Evolutionary conservation across 306 rosid species (phyloP).

Genomic region (Astragalus glycyphyllos): DNA sequence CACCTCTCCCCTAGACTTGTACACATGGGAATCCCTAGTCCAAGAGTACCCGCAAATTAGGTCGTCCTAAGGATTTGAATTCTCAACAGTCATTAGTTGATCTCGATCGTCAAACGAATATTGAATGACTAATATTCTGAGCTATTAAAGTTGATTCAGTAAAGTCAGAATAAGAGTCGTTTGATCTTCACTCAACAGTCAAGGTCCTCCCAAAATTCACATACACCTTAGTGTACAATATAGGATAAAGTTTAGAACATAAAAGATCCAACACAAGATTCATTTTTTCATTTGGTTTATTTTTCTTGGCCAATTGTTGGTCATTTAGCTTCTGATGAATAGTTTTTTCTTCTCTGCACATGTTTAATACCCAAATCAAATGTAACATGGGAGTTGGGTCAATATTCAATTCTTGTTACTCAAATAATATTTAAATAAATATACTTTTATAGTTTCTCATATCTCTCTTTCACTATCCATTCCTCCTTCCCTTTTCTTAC

Average conservation of each 20-base stretch:
- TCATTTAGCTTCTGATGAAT: slow-evolving; percentile 26
- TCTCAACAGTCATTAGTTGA: neutral
- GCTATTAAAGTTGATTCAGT: no score
- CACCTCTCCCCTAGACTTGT: slow-evolving; percentile 73
- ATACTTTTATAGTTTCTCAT: neutral
- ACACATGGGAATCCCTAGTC: slow-evolving; percentile 63
- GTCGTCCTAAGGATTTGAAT: neutral
- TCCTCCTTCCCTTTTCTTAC: neutral
- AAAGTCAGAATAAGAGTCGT: neutral
- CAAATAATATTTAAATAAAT: slow-evolving; percentile 23
- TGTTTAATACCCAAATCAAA: slow-evolving; percentile 37
- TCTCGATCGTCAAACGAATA: neutral
- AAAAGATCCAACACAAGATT: slow-evolving; percentile 41
- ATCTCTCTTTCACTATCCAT: neutral
- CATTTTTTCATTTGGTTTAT: slow-evolving; percentile 31
- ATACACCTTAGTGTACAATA: slow-evolving; percentile 14
- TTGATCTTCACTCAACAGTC: neutral
- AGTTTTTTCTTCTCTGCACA: slow-evolving; percentile 5
- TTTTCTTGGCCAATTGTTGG: slow-evolving; percentile 41
- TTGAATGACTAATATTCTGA: neutral
- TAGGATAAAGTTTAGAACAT: slow-evolving; percentile 25
- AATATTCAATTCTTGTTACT: slow-evolving; percentile 38
- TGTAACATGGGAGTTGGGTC: slow-evolving; percentile 40
- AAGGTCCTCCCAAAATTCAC: no score
- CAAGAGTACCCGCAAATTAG: slow-evolving; percentile 47